Conservation (phyloP, 495 filamentous ascomycete genomes). For the Aspergillus indologenus region DNA sequence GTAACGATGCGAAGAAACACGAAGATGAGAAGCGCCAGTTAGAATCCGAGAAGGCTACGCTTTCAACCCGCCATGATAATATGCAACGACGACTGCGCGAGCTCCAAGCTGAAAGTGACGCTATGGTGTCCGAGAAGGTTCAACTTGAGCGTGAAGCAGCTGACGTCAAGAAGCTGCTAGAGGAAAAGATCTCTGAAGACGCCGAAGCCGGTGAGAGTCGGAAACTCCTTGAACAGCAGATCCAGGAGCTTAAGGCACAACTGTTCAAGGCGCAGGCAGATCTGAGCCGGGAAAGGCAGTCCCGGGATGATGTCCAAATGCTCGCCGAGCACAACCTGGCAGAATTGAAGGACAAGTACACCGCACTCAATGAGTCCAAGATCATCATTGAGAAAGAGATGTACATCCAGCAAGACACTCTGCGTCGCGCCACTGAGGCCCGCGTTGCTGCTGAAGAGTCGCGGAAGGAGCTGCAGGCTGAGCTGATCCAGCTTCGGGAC, state of each 20-base stretch:
- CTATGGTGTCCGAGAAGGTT: conserved; percentile 75
- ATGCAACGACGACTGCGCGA: conserved; percentile 75
- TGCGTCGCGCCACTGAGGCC: conserved; percentile 82
- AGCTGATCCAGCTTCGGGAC: conserved; percentile 77
- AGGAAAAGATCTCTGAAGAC: conserved; percentile 86
- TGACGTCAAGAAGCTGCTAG: conserved; percentile 80
- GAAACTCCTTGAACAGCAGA: conserved; percentile 81
- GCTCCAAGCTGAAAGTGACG: conserved; percentile 82
- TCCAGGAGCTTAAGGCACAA: conserved; percentile 79
- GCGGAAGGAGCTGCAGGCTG: conserved; percentile 82
- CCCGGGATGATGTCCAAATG: conserved; percentile 91
- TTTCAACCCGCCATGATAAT: conserved; percentile 74
- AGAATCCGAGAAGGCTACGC: conserved; percentile 67
- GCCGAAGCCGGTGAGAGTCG: conserved; percentile 80
- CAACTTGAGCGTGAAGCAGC: conserved; percentile 85
- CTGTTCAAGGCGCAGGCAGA: conserved; percentile 83
- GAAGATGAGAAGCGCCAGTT: conserved; percentile 73
- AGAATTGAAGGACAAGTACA: conserved; percentile 77
- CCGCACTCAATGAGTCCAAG: conserved; percentile 88
- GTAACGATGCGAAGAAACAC: conserved; percentile 74
- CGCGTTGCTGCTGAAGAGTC: conserved; percentile 75
- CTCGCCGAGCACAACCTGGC: conserved; percentile 85
- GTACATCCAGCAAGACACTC: conserved; percentile 92
- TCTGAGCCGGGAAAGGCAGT: conserved; percentile 87
- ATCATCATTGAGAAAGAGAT: conserved; percentile 98